Base-by-base conservation (phyloP, 2,329 filamentous ascomycete species). In the Leptographium wingfieldii region DNA sequence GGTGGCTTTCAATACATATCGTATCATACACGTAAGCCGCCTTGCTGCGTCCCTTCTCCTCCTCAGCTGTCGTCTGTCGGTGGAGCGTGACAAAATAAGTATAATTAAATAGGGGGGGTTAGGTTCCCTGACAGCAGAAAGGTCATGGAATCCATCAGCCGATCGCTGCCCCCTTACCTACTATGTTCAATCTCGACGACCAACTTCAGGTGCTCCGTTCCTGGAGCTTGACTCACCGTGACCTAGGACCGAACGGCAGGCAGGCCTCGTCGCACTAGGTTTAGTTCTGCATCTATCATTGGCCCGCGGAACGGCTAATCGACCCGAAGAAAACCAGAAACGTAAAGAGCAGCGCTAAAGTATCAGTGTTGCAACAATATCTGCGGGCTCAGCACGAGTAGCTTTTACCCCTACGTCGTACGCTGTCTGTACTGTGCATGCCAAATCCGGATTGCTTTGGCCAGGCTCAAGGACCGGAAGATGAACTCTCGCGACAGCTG, bases 221-320 rank as follows among this genome's bases (percentile, higher is more conserved):
- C 33, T 55, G 52, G 43, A 33, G 60, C 63, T 63, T 62, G 55
- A 49, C 61, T 48, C 12, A 22, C 3, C 38, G 35, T 0, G 57
- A 57, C 29, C 56, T 60, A 55, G 60, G 55, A 52, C 25, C 49
- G 27, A 19, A 31, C 22, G n/a, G 19, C 40, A 43, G n/a, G 25
- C 54, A 10, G 19, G 52, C 2, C 52, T 19, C 5, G 9, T 43
- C 40, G 25, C 16, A 16, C 57, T 59, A 48, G 52, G 10, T 35
- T 40, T 31, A 9, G 2, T 16, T 4, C 19, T 40, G 10, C 64
- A 40, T 22, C 38, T 65, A n/a, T 69, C 62, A 76, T 76, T 76
- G 74, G 74, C 54, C 63, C 68, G 69, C 72, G 69, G 70, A 71
- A 69, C 61, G 62, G 57, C 56, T 65, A 65, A 62, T 63, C 66